Evolutionary conservation across 2,329 filamentous ascomycete species (phyloP), one percentile per base, ranked within the genome.

Genomic region (Geosmithia putterillii): DNA sequence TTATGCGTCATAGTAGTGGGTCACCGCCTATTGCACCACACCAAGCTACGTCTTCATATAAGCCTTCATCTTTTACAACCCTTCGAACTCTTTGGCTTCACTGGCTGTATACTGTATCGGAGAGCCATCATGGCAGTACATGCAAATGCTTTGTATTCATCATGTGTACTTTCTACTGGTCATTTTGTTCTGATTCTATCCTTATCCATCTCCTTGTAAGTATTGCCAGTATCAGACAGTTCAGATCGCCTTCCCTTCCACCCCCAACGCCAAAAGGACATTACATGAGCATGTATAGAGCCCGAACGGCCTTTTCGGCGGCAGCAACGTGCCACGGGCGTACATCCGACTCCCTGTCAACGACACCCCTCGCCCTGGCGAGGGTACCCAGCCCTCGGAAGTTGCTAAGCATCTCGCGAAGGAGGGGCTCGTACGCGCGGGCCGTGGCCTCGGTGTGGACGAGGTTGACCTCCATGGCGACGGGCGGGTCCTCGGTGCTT

Each of bases 291-390:
- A 76, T 65, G 58, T 79, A 77, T 55, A 90, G 59, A 18, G 73
- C 80, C 56, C 75, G 68, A 4, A 79, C 78, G 2, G 75, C 82
- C 61, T 81, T 82, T 59, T 83, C 73, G 2, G 79, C 83, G 17
- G 76, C 81, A 12, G 78, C 81, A 46, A 90, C 66, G 66, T 90
- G 86, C 82, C 85, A 86, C 17, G 86, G 86, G 52, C 83, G 65
- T n/a, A 79, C 70, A 54, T 80, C 77, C 41, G 64, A 69, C 43
- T 77, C 66, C 47, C 69, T 60, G 52, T 77, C 71, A 54, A 79
- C 65, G 53, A 81, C 65, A 1, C 78, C 83, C 47, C 81, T 74
- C 19, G 79, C 74, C 48, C 78, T 71, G 2, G 83, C 83, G 51
- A 92, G 56, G 17, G 83, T 76, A 0, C 79, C 80, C 48, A 92